A percentile compares a stretch with the other conserved stretches of the same genome.
phyloP scores from a whole-genome alignment of 2,329 filamentous ascomycete genomes.

The Colletotrichum filicis region DNA sequence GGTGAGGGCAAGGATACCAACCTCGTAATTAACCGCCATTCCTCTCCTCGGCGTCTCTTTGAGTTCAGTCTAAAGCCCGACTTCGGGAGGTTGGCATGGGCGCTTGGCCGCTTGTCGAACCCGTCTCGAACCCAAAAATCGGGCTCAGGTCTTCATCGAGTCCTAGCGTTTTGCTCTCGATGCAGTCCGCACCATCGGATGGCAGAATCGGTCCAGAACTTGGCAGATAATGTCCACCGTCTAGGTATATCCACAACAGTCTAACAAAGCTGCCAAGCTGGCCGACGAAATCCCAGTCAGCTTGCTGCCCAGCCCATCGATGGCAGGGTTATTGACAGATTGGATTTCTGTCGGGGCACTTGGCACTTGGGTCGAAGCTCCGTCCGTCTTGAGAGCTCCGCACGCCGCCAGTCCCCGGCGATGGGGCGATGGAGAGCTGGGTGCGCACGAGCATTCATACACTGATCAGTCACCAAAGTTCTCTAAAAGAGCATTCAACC shows the following conservation, averaged over 20 bases:
- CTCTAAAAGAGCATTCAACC: neutral
- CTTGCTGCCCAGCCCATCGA: neutral
- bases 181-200: conserved; percentile 13
- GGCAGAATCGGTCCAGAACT: conserved; percentile 7
- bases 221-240: neutral
- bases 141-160: neutral
- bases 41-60: neutral
- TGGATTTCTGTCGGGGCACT: neutral
- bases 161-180: neutral
- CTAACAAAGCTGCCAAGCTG: neutral
- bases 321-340: conserved; percentile 14
- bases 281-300: neutral
- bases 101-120: conserved; percentile 1
- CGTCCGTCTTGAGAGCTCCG: conserved; percentile 12
- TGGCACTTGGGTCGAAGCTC: conserved; percentile 2
- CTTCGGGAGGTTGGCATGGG: conserved; percentile 1
- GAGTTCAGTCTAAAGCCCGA: conserved; percentile 3
- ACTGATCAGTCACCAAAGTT: no score
- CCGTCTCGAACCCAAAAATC: conserved; percentile 1
- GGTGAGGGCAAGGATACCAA: no score
- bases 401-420: conserved; percentile 14
- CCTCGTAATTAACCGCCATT: neutral
- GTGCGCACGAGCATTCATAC: neutral
- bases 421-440: neutral
- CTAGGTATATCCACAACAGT: no score